Conservation (phyloP, 805 yeast genomes). For the Wickerhamomyces chambardii region DNA sequence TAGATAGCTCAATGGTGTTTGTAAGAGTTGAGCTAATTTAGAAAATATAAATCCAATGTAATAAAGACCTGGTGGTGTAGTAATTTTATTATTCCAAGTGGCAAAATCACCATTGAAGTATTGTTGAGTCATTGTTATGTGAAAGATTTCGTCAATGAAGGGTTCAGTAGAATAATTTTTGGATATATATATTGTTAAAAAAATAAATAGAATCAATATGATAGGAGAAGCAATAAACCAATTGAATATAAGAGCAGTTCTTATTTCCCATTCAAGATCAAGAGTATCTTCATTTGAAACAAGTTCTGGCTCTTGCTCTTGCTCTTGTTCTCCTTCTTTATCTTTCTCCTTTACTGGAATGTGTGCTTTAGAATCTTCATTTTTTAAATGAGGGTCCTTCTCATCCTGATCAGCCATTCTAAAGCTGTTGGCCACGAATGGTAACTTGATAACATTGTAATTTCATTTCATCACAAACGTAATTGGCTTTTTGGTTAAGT, state of each 20-base stretch:
- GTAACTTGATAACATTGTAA: too few species aligned
- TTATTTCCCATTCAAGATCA: conserved; percentile 17
- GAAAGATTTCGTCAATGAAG: conserved; percentile 74
- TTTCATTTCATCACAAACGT: too few species aligned
- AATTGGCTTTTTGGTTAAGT: too few species aligned
- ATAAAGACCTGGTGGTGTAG: conserved; percentile 96
- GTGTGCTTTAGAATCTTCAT: too few species aligned
- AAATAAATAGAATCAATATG: conserved; percentile 14
- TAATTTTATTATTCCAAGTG: conserved; percentile 84
- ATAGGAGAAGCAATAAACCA: conserved; percentile 25
- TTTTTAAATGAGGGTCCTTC: too few species aligned
- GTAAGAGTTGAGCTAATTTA: conserved; percentile 13
- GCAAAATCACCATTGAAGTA: conserved; percentile 54
- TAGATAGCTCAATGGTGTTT: conserved; percentile 12
- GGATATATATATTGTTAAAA: conserved; percentile 19
- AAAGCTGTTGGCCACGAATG: too few species aligned
- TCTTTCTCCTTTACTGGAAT: too few species aligned
- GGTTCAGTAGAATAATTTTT: conserved; percentile 19
- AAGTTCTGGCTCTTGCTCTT: background rate
- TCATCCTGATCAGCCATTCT: too few species aligned
- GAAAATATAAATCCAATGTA: conserved; percentile 30
- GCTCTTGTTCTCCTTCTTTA: too few species aligned
- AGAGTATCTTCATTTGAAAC: conserved; percentile 1
- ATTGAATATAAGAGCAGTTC: conserved; percentile 15
- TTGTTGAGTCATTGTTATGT: conserved; percentile 66